Evolutionary conservation across 441 rosid species (phyloP).

Genomic region (Populus hybrid): DNA sequence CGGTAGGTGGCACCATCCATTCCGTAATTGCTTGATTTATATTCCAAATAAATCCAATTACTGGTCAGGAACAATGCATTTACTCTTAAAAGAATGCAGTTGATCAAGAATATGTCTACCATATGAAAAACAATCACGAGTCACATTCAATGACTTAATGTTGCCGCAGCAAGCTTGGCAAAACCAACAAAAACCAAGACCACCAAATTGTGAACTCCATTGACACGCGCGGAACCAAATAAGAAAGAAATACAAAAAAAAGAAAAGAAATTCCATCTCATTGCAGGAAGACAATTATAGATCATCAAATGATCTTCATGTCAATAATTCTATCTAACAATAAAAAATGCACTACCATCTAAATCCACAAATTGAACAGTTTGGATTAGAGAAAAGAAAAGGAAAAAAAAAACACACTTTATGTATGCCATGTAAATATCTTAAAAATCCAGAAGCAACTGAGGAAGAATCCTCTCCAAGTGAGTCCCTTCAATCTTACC

Average conservation of each 20-base stretch:
- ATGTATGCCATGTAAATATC: conserved; percentile 11
- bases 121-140: no score
- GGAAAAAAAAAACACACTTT: background rate
- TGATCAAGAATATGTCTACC: background rate
- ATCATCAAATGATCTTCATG: background rate
- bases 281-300: background rate
- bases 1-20: background rate
- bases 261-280: background rate
- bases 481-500: conserved; percentile 77
- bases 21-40: background rate
- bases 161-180: no score
- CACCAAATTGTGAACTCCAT: background rate
- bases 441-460: conserved; percentile 80
- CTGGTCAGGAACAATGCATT: background rate
- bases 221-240: background rate
- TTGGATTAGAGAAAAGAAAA: background rate
- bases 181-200: background rate
- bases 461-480: conserved; percentile 92
- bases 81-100: background rate
- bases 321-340: no score
- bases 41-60: background rate
- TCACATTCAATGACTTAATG: no score
- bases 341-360: no score
- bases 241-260: background rate
- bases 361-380: background rate